phyloP scores from a whole-genome alignment of 805 yeast genomes.

The Candida parachauliodes region DNA sequence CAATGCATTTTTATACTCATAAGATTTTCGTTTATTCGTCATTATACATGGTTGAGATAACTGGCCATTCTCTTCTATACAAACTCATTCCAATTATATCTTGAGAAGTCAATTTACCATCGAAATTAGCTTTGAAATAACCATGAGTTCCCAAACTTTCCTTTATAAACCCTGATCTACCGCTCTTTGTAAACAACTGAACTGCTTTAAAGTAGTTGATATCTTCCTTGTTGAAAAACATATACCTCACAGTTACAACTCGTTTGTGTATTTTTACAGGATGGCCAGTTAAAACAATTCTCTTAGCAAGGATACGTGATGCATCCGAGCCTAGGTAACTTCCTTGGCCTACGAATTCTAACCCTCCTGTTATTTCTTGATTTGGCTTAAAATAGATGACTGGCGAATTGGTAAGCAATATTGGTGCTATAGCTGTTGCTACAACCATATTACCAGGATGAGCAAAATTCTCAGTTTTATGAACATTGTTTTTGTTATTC shows the following conservation, averaged over 20 bases:
- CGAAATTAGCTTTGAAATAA: constrained; percentile 92
- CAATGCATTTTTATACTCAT: neutral
- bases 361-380: constrained; percentile 42
- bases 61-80: constrained; percentile 94
- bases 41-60: constrained; percentile 31
- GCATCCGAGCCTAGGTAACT: constrained; percentile 84
- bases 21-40: constrained; percentile 13
- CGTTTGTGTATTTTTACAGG: constrained; percentile 93
- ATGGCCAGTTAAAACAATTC: constrained; percentile 88
- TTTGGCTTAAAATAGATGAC: constrained; percentile 71
- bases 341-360: constrained; percentile 84
- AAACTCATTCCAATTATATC: constrained; percentile 92
- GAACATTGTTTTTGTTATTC: constrained; percentile 77
- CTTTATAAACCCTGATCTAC: constrained; percentile 91
- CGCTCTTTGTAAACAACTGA: constrained; percentile 88
- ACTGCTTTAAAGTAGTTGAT: constrained; percentile 85
- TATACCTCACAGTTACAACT: constrained; percentile 89
- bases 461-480: constrained; percentile 78
- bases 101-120: constrained; percentile 84
- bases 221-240: constrained; percentile 93
- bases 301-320: constrained; percentile 78
- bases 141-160: constrained; percentile 98
- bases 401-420: constrained; percentile 78
- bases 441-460: constrained; percentile 68
- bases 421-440: constrained; percentile 88